Evolutionary conservation across 352 stramenopile species (phyloP).

Genomic region (Pythium pyrilobum): DNA sequence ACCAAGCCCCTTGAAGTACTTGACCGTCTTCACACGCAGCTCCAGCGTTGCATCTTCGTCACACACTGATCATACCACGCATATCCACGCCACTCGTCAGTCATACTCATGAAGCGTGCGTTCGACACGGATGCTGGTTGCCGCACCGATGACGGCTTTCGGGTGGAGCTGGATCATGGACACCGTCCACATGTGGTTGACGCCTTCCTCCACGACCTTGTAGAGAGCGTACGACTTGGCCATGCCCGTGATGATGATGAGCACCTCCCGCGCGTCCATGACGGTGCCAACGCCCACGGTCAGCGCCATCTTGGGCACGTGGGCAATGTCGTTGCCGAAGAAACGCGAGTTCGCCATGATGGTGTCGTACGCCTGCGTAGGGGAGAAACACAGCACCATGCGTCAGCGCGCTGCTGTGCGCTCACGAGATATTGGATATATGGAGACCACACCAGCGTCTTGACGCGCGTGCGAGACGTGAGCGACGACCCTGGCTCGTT

Average conservation of each 20-base stretch:
- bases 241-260: conserved; percentile 86
- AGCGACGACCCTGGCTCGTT: conserved; percentile 88
- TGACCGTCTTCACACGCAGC: conserved; percentile 87
- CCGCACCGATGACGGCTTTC: conserved; percentile 70
- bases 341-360: conserved; percentile 88
- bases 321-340: conserved; percentile 72
- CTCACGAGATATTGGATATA: neutral
- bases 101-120: neutral
- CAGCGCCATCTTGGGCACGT: conserved; percentile 88
- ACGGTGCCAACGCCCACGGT: conserved; percentile 87
- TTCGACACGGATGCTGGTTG: neutral
- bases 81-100: neutral
- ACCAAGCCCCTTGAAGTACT: conserved; percentile 86
- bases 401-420: neutral
- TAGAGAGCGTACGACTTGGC: conserved; percentile 84
- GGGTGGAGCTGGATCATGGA: conserved; percentile 82
- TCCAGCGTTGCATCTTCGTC: conserved; percentile 88
- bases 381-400: neutral
- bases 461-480: conserved; percentile 76
- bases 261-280: conserved; percentile 82
- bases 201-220: conserved; percentile 87
- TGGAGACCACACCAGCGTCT: conserved; percentile 51
- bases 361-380: conserved; percentile 78
- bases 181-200: conserved; percentile 92
- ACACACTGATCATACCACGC: conserved; percentile 48